A percentile compares a stretch with the other conserved stretches of the same genome.
phyloP scores from a whole-genome alignment of 2,329 filamentous ascomycete genomes.

The Penicillium sp. region DNA sequence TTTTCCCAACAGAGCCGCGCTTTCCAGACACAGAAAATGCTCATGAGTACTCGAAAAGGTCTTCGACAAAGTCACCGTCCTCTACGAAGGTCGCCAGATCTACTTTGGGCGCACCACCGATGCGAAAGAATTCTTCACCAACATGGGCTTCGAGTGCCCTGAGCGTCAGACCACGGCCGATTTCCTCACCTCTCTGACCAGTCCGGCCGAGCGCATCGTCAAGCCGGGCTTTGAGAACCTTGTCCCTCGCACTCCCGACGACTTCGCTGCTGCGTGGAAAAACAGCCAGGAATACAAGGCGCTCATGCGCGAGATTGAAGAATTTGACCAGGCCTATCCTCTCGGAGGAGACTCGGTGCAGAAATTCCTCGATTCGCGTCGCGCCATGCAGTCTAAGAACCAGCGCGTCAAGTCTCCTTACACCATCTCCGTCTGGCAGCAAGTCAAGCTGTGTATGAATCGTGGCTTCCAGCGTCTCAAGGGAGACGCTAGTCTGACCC shows the following conservation, averaged over 20 bases:
- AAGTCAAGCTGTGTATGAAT: constrained; percentile 71
- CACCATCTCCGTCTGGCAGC: constrained; percentile 70
- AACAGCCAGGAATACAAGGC: constrained; percentile 44
- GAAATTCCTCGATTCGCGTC: constrained; percentile 38
- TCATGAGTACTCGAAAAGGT: constrained; percentile 29
- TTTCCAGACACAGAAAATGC: neutral
- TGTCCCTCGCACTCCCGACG: constrained; percentile 63
- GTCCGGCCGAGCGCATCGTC: constrained; percentile 54
- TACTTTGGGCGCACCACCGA: constrained; percentile 61
- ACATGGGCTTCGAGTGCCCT: constrained; percentile 64
- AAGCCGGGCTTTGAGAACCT: constrained; percentile 55
- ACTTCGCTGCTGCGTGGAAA: constrained; percentile 57
- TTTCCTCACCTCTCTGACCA: constrained; percentile 66
- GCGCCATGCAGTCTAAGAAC: constrained; percentile 39
- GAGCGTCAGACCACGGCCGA: constrained; percentile 64
- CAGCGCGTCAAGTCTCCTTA: constrained; percentile 67
- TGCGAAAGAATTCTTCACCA: constrained; percentile 62
- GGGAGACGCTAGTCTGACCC: constrained; percentile 69
- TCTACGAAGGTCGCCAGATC: constrained; percentile 72
- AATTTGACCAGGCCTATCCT: constrained; percentile 39
- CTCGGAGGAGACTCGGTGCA: constrained; percentile 38
- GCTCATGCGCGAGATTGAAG: constrained; percentile 40
- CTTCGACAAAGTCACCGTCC: constrained; percentile 67
- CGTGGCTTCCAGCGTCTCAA: constrained; percentile 71
- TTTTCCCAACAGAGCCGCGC: neutral